A percentile compares a stretch with the other conserved stretches of the same genome.
Conservation (phyloP, 2,329 filamentous ascomycete species). For the Cercospora janseana region DNA sequence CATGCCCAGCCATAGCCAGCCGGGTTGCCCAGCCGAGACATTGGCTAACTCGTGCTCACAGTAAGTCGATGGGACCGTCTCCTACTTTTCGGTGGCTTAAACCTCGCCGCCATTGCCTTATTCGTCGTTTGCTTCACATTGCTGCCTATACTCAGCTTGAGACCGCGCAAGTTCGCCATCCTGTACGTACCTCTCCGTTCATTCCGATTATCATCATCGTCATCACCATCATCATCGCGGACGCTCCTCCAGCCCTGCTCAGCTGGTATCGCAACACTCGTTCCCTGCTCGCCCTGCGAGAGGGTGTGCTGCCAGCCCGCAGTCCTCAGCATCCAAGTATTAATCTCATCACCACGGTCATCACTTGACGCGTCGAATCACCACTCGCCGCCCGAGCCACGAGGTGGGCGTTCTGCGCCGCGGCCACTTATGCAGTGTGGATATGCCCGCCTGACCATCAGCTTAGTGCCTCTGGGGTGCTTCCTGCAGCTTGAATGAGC, state of each 20-base stretch:
- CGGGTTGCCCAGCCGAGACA: constrained; percentile 34
- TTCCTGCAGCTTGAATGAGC: constrained; percentile 24
- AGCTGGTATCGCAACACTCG: constrained; percentile 14
- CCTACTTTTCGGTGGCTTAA: constrained; percentile 87
- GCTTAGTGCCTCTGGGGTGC: constrained; percentile 31
- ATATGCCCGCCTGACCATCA: constrained; percentile 37
- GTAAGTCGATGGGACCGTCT: constrained; percentile 97
- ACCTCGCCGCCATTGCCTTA: constrained; percentile 82
- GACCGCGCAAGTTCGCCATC: constrained; percentile 91
- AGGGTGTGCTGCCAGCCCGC: constrained; percentile 29
- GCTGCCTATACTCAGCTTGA: constrained; percentile 76
- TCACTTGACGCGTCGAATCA: constrained; percentile 23
- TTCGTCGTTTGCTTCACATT: constrained; percentile 91
- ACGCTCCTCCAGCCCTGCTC: constrained; percentile 17
- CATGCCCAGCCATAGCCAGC: constrained; percentile 16
- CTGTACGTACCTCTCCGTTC: constrained; percentile 66
- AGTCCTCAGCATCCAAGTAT: constrained; percentile 22
- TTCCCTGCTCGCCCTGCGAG: constrained; percentile 17
- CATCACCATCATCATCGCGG: too few species aligned
- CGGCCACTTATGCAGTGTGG: constrained; percentile 35
- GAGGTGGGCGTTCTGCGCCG: constrained; percentile 27
- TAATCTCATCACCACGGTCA: constrained; percentile 17
- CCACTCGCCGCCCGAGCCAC: constrained; percentile 26
- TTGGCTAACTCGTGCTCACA: constrained; percentile 47
- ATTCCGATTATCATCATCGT: constrained; percentile 7